Conservation (phyloP, 768 basidiomycete genomes). For the Termitomyces sp. region DNA sequence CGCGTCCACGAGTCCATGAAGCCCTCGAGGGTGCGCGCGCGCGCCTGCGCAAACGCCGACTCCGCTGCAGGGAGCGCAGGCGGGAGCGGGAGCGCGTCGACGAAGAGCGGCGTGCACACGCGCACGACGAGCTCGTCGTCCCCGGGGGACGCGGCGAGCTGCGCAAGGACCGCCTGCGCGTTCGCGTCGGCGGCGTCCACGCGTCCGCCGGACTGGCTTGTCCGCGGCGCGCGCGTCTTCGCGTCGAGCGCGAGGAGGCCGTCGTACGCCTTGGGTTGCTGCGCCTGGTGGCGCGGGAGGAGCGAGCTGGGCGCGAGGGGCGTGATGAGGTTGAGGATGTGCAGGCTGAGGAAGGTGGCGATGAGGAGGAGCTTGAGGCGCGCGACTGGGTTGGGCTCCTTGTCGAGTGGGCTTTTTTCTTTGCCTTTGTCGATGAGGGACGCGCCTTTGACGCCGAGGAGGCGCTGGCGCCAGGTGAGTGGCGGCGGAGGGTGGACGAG, state of each 20-base stretch:
- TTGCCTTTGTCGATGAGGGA: conserved; percentile 10
- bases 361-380: conserved; percentile 89
- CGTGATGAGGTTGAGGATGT: conserved; percentile 89
- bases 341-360: conserved; percentile 84
- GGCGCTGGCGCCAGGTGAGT: conserved; percentile 8
- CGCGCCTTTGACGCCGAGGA: conserved; percentile 26
- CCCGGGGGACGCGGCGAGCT: conserved; percentile 3
- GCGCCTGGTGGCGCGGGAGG: conserved; percentile 23
- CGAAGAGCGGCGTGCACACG: conserved; percentile 53
- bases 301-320: conserved; percentile 57
- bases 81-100: conserved; percentile 35
- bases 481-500: conserved; percentile 25
- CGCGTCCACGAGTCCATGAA: conserved; percentile 90
- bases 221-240: conserved; percentile 10
- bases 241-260: conserved; percentile 36
- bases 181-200: conserved; percentile 68
- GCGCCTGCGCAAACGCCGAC: background rate
- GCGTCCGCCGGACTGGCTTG: too few relatives aligned
- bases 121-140: conserved; percentile 49
- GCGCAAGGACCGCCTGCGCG: conserved; percentile 47
- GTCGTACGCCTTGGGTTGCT: conserved; percentile 43
- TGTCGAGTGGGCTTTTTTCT: conserved; percentile 9
- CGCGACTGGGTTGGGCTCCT: conserved; percentile 65
- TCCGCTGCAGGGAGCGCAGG: conserved; percentile 6
- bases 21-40: conserved; percentile 54